Percentiles rank a stretch among this genome's conserved stretches.
These are phyloP conservation scores for Candolleomyces aberdarensis DNA, from an alignment of 768 basidiomycete genomes.

Conservation along the genomic window DNA sequence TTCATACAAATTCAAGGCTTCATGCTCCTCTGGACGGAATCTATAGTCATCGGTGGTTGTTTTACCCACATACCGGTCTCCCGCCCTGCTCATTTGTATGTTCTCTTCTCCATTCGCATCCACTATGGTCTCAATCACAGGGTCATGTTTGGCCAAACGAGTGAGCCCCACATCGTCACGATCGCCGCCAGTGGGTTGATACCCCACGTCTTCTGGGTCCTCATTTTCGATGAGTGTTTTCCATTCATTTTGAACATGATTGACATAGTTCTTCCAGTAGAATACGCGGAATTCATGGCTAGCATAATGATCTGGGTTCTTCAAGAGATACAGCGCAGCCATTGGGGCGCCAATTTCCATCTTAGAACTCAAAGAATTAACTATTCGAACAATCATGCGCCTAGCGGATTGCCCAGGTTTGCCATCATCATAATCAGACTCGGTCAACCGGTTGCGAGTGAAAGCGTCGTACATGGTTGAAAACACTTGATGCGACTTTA, in stretches of 20 bases:
- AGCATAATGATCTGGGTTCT: neutral
- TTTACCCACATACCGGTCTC: neutral
- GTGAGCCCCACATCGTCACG: no score
- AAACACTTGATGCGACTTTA: slow-evolving; percentile 39
- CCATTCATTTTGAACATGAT: neutral
- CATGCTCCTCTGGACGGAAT: neutral
- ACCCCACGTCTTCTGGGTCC: neutral
- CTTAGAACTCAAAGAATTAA: neutral
- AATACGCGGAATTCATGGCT: neutral
- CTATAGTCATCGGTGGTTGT: neutral
- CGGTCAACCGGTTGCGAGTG: slow-evolving; percentile 19
- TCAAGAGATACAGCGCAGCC: neutral
- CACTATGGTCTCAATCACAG: no score
- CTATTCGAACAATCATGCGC: neutral
- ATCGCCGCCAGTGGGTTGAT: no score
- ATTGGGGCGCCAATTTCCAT: neutral
- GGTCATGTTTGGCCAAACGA: slow-evolving; percentile 30
- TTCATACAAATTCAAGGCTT: neutral
- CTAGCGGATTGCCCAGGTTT: neutral
- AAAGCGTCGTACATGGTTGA: slow-evolving; percentile 25
- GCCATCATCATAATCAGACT: no score
- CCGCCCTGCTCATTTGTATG: neutral
- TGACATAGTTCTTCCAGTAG: slow-evolving; percentile 1
- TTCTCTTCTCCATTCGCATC: no score
- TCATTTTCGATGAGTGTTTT: no score